Evolutionary conservation across 768 basidiomycete genomes (phyloP).

Genomic region (Amylocystis lapponica): DNA sequence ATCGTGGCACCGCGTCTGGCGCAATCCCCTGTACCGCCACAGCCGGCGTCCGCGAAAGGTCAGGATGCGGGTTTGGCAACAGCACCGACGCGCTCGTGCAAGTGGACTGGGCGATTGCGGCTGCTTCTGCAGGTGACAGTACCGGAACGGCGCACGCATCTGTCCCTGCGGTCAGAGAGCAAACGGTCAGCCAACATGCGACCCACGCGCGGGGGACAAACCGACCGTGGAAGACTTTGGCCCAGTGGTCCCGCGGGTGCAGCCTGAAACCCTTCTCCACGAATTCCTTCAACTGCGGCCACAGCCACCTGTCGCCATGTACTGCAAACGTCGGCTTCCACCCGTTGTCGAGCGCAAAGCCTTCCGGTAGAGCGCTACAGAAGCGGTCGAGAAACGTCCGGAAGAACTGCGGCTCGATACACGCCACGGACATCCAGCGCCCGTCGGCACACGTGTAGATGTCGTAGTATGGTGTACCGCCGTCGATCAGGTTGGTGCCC

Average conservation of each 20-base stretch:
- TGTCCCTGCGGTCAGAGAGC: conserved; percentile 37
- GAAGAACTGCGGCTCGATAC: conserved; percentile 72
- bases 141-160: conserved; percentile 74
- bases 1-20: neutral
- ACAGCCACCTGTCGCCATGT: conserved; percentile 43
- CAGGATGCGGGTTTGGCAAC: conserved; percentile 18
- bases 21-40: neutral
- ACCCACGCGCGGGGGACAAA: neutral
- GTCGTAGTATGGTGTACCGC: conserved; percentile 74
- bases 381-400: conserved; percentile 53
- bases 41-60: conserved; percentile 17
- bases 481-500: conserved; percentile 62
- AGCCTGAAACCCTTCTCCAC: conserved; percentile 58
- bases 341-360: conserved; percentile 37
- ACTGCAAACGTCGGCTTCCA: conserved; percentile 50
- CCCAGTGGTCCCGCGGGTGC: conserved; percentile 65
- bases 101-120: conserved; percentile 27
- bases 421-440: conserved; percentile 71
- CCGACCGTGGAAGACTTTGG: conserved; percentile 57
- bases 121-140: conserved; percentile 57
- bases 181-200: neutral
- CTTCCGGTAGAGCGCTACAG: conserved; percentile 39
- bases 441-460: conserved; percentile 71
- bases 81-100: neutral
- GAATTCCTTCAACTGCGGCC: conserved; percentile 53